phyloP scores from a whole-genome alignment of 306 rosid genomes.

The Gynostemma pentaphyllum region DNA sequence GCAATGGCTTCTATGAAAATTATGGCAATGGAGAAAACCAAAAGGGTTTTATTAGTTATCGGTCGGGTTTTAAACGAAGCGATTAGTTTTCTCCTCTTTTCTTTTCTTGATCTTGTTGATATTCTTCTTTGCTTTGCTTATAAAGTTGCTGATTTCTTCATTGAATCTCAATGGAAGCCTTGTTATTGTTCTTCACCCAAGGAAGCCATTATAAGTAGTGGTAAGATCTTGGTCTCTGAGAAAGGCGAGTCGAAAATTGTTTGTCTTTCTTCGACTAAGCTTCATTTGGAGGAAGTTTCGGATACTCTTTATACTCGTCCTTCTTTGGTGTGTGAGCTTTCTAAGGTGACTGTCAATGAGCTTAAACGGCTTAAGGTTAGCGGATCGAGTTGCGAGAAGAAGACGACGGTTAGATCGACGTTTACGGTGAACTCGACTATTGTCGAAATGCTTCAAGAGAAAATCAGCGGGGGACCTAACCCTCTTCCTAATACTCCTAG shows the following conservation, averaged over 20 bases:
- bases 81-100: constrained; percentile 54
- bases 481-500: constrained; percentile 39
- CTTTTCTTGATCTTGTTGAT: constrained; percentile 53
- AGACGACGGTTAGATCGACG: constrained; percentile 14
- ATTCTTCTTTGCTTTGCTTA: constrained; percentile 47
- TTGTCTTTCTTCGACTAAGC: constrained; percentile 39
- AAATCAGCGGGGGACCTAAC: constrained; percentile 24
- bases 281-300: constrained; percentile 71
- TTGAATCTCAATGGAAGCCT: constrained; percentile 66
- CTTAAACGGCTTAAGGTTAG: constrained; percentile 27
- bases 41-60: constrained; percentile 16
- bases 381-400: constrained; percentile 6
- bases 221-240: constrained; percentile 71
- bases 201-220: constrained; percentile 55
- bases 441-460: constrained; percentile 72
- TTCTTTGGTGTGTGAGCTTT: constrained; percentile 50
- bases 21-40: constrained; percentile 26
- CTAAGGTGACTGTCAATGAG: constrained; percentile 36
- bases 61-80: constrained; percentile 51
- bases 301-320: constrained; percentile 81
- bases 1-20: not conserved
- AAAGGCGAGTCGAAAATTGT: constrained; percentile 70
- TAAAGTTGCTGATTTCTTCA: constrained; percentile 54
- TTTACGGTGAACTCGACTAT: constrained; percentile 49
- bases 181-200: constrained; percentile 71